phyloP scores from a whole-genome alignment of 2,329 filamentous ascomycete genomes.

The Shiraia bambusicola region DNA sequence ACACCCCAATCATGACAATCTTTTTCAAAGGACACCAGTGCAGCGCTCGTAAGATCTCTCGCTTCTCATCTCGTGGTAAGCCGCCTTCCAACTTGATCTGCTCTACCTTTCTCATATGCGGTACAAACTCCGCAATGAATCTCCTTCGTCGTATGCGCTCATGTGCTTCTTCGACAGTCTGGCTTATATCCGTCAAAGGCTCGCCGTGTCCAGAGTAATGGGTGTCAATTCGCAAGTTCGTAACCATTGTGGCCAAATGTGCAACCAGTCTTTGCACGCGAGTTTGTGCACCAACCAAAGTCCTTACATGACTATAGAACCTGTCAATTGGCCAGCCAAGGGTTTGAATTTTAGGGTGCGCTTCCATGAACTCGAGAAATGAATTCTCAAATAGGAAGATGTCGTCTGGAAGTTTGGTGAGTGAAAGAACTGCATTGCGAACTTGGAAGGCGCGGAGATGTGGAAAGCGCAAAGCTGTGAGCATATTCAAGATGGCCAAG shows the following conservation, averaged over 20 bases:
- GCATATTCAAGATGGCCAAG: slow-evolving; percentile 17
- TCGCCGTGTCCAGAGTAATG: slow-evolving; percentile 34
- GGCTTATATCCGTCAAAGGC: slow-evolving; percentile 31
- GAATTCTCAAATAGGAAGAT: slow-evolving; percentile 43
- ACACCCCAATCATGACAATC: slow-evolving; percentile 50
- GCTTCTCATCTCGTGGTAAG: slow-evolving; percentile 50
- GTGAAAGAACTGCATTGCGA: slow-evolving; percentile 46
- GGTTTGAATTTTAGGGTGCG: slow-evolving; percentile 47
- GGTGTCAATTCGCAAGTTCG: slow-evolving; percentile 48
- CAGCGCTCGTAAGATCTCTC: slow-evolving; percentile 48
- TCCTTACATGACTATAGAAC: slow-evolving; percentile 43
- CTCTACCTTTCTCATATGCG: slow-evolving; percentile 45
- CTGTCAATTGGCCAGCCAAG: slow-evolving; percentile 51
- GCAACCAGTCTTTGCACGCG: slow-evolving; percentile 38
- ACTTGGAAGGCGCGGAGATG: slow-evolving; percentile 49
- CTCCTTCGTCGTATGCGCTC: slow-evolving; percentile 33
- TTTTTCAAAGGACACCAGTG: slow-evolving; percentile 47
- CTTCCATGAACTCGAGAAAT: slow-evolving; percentile 48
- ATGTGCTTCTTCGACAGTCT: slow-evolving; percentile 14
- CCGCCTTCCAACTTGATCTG: slow-evolving; percentile 52
- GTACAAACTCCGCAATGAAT: slow-evolving; percentile 48
- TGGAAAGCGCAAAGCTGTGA: slow-evolving; percentile 46
- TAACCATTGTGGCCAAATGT: slow-evolving; percentile 43
- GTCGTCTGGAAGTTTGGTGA: slow-evolving; percentile 40
- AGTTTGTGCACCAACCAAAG: slow-evolving; percentile 23